Conservation (phyloP, 2,329 filamentous ascomycete genomes). For the Hymenoscyphus fraxineus region DNA sequence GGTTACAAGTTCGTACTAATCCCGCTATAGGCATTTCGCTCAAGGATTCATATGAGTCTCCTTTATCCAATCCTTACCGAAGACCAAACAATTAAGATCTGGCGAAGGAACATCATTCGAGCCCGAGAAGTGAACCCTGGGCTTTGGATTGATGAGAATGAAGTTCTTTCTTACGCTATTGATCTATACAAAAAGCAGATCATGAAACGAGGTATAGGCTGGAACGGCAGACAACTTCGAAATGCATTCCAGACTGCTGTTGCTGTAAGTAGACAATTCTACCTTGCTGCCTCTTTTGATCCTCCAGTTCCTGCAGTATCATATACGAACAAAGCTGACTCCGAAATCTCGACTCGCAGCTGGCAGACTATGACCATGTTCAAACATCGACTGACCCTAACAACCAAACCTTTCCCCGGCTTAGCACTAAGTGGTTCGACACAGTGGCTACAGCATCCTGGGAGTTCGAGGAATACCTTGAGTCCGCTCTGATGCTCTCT, state of each 20-base stretch:
- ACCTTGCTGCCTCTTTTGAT: too few species aligned
- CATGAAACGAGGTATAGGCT: conserved; percentile 5
- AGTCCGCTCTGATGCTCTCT: background rate
- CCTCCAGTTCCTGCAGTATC: too few species aligned
- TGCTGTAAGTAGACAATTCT: too few species aligned
- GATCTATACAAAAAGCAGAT: background rate
- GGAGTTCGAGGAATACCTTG: background rate
- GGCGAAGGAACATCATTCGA: conserved; percentile 5
- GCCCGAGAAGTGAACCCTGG: background rate
- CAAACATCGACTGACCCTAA: background rate
- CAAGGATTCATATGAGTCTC: conserved; percentile 28
- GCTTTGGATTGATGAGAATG: background rate
- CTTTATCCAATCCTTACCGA: conserved; percentile 18
- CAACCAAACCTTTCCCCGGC: background rate
- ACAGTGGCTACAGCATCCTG: background rate
- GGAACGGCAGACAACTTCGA: conserved; percentile 30
- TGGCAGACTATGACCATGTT: background rate
- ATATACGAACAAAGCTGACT: too few species aligned
- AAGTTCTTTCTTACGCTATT: background rate
- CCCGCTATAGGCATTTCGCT: conserved; percentile 22
- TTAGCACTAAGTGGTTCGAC: background rate
- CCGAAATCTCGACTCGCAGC: too few species aligned
- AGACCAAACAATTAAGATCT: conserved; percentile 24
- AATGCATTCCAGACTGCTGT: conserved; percentile 27
- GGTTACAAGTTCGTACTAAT: too few species aligned